These are phyloP conservation scores for Capsicum chinense DNA, from an alignment of 257 asterid species.

Conservation along the genomic window DNA sequence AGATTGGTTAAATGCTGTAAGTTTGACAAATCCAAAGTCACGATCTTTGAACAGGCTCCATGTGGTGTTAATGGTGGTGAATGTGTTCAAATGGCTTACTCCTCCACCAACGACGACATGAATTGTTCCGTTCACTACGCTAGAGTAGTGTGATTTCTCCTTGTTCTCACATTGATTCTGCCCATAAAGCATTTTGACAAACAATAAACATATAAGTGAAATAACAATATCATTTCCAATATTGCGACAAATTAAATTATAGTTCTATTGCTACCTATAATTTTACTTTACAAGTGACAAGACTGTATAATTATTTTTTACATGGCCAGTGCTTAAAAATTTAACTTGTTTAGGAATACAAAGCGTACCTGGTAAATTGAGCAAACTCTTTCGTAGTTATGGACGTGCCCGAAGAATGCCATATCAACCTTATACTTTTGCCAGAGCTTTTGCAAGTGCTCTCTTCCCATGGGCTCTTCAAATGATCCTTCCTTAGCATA, in stretches of 20 bases:
- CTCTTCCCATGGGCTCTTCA: conserved; percentile 29
- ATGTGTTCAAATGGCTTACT: conserved; percentile 36
- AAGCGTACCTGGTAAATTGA: conserved; percentile 4
- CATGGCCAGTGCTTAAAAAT: no score
- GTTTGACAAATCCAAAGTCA: conserved; percentile 24
- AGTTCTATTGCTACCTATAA: no score
- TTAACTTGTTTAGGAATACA: neutral
- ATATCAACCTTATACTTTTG: conserved; percentile 26
- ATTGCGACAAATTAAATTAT: no score
- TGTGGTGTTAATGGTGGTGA: conserved; percentile 7
- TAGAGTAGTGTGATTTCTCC: conserved; percentile 56
- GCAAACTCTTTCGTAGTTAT: conserved; percentile 26
- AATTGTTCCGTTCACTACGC: conserved; percentile 40
- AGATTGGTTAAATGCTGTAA: conserved; percentile 17
- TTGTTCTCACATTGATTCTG: conserved; percentile 64
- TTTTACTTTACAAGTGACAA: no score
- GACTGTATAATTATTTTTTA: no score
- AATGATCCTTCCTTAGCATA: conserved; percentile 30
- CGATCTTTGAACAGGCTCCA: conserved; percentile 25
- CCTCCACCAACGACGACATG: conserved; percentile 75
- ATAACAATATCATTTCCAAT: no score
- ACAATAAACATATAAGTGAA: neutral
- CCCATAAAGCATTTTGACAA: conserved; percentile 4
- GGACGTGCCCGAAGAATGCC: conserved; percentile 22
- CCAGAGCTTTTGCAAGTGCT: conserved; percentile 20